These are phyloP conservation scores for Chrysopogon serrulatus DNA, from an alignment of 176 grass and related monocot genomes.

Conservation along the genomic window DNA sequence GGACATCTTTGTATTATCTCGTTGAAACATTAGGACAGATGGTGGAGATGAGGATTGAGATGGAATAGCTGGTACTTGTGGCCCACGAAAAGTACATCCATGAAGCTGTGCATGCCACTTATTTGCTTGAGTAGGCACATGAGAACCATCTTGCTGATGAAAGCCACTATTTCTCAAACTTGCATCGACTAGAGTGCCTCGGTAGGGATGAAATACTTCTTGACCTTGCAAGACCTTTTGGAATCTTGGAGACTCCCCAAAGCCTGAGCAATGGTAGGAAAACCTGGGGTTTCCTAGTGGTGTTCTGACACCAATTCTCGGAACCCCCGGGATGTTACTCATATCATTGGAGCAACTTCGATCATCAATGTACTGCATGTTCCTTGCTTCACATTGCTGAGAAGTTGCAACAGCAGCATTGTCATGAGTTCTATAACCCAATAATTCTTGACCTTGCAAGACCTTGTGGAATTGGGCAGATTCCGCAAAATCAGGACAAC, in stretches of 20 bases:
- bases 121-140: not conserved
- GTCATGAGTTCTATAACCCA: constrained; percentile 53
- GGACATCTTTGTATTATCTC: constrained; percentile 23
- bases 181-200: constrained; percentile 40
- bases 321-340: constrained; percentile 42
- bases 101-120: constrained; percentile 49
- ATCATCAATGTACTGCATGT: constrained; percentile 49
- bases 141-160: constrained; percentile 35
- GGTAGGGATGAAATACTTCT: constrained; percentile 72
- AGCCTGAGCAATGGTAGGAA: constrained; percentile 67
- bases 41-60: constrained; percentile 50
- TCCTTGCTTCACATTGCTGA: constrained; percentile 47
- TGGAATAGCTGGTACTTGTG: constrained; percentile 3
- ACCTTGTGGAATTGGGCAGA: constrained; percentile 92
- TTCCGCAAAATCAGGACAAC: constrained; percentile 58
- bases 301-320: constrained; percentile 44
- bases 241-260: constrained; percentile 85
- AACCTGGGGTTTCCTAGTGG: constrained; percentile 45
- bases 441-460: constrained; percentile 99
- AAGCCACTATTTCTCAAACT: constrained; percentile 27
- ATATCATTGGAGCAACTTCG: constrained; percentile 42
- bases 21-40: constrained; percentile 64
- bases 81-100: constrained; percentile 15
- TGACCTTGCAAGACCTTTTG: constrained; percentile 99
- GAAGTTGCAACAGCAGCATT: constrained; percentile 51